These are phyloP conservation scores for Rhizopogon vulgaris DNA, from an alignment of 768 basidiomycete species.

Conservation along the genomic window DNA sequence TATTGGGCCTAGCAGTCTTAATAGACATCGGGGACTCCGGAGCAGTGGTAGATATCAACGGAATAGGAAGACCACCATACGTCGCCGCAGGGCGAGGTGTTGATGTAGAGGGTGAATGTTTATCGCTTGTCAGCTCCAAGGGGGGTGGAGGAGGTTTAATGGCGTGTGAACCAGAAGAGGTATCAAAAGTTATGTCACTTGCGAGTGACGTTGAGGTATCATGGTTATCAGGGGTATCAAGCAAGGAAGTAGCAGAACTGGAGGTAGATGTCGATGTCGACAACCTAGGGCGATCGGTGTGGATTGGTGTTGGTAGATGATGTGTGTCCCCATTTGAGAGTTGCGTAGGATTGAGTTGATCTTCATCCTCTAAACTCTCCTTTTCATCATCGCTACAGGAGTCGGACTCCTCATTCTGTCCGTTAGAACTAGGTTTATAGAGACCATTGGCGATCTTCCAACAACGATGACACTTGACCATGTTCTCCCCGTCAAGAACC, in stretches of 20 bases:
- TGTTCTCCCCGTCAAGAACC: conserved; percentile 88
- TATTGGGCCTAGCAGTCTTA: conserved; percentile 13
- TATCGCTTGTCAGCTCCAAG: conserved; percentile 20
- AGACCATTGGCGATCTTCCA: conserved; percentile 86
- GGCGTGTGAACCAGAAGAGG: conserved; percentile 15
- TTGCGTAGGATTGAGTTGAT: neutral
- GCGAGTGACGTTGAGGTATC: conserved; percentile 19
- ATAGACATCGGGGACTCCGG: conserved; percentile 33
- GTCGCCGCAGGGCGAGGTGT: conserved; percentile 14
- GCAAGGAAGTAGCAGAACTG: conserved; percentile 35
- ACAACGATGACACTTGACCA: conserved; percentile 88
- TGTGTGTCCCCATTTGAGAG: neutral
- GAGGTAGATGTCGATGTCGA: conserved; percentile 14
- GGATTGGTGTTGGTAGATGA: neutral
- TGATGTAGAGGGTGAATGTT: conserved; percentile 14
- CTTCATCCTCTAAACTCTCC: neutral
- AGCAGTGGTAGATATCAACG: conserved; percentile 46
- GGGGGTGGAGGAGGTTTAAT: conserved; percentile 21
- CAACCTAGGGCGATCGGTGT: neutral
- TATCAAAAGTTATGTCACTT: conserved; percentile 13
- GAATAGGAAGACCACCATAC: conserved; percentile 43
- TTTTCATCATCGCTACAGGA: conserved; percentile 31
- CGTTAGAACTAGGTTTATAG: conserved; percentile 30
- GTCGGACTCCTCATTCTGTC: conserved; percentile 17
- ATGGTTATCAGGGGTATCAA: conserved; percentile 19